These are phyloP conservation scores for Mentha longifolia DNA, from an alignment of 257 asterid species.

Conservation along the genomic window DNA sequence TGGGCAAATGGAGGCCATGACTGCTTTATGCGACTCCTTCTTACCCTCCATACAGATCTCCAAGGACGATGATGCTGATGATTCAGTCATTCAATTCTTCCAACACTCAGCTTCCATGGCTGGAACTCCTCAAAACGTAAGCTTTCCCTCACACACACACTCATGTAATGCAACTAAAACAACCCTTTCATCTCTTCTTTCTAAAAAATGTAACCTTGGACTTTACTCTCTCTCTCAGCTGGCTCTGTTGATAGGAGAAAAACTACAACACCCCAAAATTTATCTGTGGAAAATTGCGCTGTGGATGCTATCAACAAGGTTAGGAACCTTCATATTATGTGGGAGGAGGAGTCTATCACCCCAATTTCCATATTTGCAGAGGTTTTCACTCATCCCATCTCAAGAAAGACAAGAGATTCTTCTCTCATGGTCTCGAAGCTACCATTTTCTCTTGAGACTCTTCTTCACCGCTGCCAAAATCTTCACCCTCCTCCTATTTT, in stretches of 20 bases:
- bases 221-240: constrained; percentile 36
- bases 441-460: constrained; percentile 46
- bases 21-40: constrained; percentile 61
- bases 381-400: constrained; percentile 48
- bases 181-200: background rate
- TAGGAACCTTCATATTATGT: constrained; percentile 68
- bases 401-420: constrained; percentile 51
- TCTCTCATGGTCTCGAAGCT: constrained; percentile 62
- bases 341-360: constrained; percentile 58
- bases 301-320: constrained; percentile 60
- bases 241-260: constrained; percentile 45
- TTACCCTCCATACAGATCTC: constrained; percentile 52
- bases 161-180: no score
- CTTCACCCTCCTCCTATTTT: constrained; percentile 53
- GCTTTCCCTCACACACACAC: background rate
- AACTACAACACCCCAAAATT: constrained; percentile 58
- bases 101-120: constrained; percentile 69
- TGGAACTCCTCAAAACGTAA: constrained; percentile 61
- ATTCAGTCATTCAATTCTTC: constrained; percentile 37
- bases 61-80: background rate
- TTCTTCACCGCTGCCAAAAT: constrained; percentile 48
- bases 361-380: constrained; percentile 59
- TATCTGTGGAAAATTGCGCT: constrained; percentile 42
- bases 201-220: background rate
- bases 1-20: constrained; percentile 60